Evolutionary conservation across 2,329 filamentous ascomycete genomes (phyloP).

Genomic region (Uncinocarpus reesii): DNA sequence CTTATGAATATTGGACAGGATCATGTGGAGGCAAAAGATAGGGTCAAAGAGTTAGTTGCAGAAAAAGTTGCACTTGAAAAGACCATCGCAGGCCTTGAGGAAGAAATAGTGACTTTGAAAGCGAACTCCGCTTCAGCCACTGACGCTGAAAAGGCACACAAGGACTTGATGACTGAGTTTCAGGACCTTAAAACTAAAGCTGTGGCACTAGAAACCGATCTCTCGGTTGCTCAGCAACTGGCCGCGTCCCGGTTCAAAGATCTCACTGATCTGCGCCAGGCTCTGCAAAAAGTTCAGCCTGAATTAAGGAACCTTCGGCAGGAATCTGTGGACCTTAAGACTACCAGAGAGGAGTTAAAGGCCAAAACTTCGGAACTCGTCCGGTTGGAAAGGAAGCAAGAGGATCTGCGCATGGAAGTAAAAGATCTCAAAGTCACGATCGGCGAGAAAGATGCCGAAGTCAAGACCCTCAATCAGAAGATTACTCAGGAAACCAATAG

Average conservation of each 20-base stretch:
- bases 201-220: slow-evolving; percentile 63
- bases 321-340: slow-evolving; percentile 65
- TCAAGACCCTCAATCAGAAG: slow-evolving; percentile 68
- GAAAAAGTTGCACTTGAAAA: slow-evolving; percentile 59
- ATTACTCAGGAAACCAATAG: slow-evolving; percentile 62
- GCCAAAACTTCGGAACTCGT: slow-evolving; percentile 55
- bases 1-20: slow-evolving; percentile 70
- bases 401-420: slow-evolving; percentile 67
- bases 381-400: slow-evolving; percentile 70
- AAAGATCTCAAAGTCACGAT: slow-evolving; percentile 58
- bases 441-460: slow-evolving; percentile 64
- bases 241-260: slow-evolving; percentile 84
- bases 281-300: slow-evolving; percentile 74
- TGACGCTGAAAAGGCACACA: slow-evolving; percentile 43
- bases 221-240: slow-evolving; percentile 75
- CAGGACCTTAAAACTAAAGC: slow-evolving; percentile 62
- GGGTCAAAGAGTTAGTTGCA: slow-evolving; percentile 55
- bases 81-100: slow-evolving; percentile 58
- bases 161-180: slow-evolving; percentile 52
- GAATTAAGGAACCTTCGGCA: slow-evolving; percentile 70
- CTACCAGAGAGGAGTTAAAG: slow-evolving; percentile 62
- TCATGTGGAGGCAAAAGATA: slow-evolving; percentile 72
- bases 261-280: slow-evolving; percentile 64
- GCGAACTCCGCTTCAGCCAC: slow-evolving; percentile 38
- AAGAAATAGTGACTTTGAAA: slow-evolving; percentile 53